Percentiles rank a stretch among this genome's conserved stretches.
Evolutionary conservation across 768 basidiomycete species (phyloP).

Genomic region (Kwoniella dendrophila): DNA sequence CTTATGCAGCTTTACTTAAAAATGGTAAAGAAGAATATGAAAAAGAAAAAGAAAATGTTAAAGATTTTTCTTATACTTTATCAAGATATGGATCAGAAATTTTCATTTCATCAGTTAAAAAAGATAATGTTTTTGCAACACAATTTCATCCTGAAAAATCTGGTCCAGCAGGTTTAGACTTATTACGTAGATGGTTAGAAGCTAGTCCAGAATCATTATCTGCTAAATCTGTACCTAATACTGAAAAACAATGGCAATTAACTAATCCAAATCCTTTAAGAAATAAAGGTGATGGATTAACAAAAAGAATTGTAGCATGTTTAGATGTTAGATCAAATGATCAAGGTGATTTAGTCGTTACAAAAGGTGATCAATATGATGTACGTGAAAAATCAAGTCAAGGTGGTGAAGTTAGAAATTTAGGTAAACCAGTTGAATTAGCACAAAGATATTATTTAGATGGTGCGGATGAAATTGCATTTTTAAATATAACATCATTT

Average conservation of each 20-base stretch:
- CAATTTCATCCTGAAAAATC: constrained; percentile 99
- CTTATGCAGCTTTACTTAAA: constrained; percentile 62
- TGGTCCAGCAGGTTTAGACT: constrained; percentile 76
- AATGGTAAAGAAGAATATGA: constrained; percentile 57
- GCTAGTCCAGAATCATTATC: constrained; percentile 48
- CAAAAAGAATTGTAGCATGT: constrained; percentile 93
- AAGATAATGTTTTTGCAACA: constrained; percentile 81
- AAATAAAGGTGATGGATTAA: constrained; percentile 61
- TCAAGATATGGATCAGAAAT: constrained; percentile 93
- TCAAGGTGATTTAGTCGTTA: constrained; percentile 92
- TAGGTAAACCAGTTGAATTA: constrained; percentile 94
- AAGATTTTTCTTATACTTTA: constrained; percentile 78
- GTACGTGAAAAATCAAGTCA: constrained; percentile 73
- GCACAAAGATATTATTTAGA: constrained; percentile 79
- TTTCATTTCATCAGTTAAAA: constrained; percentile 81
- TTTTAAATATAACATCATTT: constrained; percentile 99
- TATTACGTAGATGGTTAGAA: constrained; percentile 77
- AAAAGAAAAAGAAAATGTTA: constrained; percentile 52
- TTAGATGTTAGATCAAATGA: constrained; percentile 98
- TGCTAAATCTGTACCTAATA: constrained; percentile 10
- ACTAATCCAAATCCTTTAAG: constrained; percentile 46
- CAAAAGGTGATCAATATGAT: constrained; percentile 99
- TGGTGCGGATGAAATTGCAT: constrained; percentile 94
- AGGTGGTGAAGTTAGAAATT: constrained; percentile 72
- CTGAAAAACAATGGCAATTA: constrained; percentile 27